Base-by-base conservation (phyloP, 2,329 filamentous ascomycete species). In the Penicillium freii region DNA sequence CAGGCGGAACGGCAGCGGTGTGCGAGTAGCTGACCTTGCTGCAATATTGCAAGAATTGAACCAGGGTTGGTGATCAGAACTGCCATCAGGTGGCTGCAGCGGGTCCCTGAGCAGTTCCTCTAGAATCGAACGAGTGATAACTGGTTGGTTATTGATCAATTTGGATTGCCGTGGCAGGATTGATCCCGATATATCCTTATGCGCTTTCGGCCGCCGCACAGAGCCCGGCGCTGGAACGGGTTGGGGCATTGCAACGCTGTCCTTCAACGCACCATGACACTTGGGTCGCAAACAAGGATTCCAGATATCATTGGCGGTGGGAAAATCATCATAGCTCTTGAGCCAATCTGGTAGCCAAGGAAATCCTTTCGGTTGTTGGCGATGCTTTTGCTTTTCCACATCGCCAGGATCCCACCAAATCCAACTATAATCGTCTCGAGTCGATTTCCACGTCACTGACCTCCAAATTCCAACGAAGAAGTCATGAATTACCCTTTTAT, bases 371-470 rank as follows among this genome's bases (percentile, higher is more conserved):
- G 52, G 60, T 23, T 64, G 57, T 33, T 60, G 50, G 2, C 57
- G 57, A 40, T 68, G 67, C 43, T 59, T 60, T 45, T 67, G 48
- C 25, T 59, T 51, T 27, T 65, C 68, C 40, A 66, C 62, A 23
- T 71, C 64, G 1, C 63, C 65, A 11, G 72, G 73, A 62, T 77
- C 71, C 75, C 75, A 77, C 75, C 75, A 77, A 13, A 75, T 65
- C 72, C 74, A 75, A 44, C 59, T 66, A 60, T 75, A 77, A 51
- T 75, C 70, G 10, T 67, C 64, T 54, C 62, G 68, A 4, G 70
- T 65, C 4, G 74, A 70, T 46, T 68, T 69, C 75, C 75, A 77
- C 5, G 68, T 58, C 5, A 69, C 62, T 65, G 64, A 71, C 7
- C 66, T 51, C 45, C 64, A 56, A 10, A 74, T 19, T 42, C 54